Conservation (phyloP, 345 rosid genomes). For the Diplotaxis tenuifolia region DNA sequence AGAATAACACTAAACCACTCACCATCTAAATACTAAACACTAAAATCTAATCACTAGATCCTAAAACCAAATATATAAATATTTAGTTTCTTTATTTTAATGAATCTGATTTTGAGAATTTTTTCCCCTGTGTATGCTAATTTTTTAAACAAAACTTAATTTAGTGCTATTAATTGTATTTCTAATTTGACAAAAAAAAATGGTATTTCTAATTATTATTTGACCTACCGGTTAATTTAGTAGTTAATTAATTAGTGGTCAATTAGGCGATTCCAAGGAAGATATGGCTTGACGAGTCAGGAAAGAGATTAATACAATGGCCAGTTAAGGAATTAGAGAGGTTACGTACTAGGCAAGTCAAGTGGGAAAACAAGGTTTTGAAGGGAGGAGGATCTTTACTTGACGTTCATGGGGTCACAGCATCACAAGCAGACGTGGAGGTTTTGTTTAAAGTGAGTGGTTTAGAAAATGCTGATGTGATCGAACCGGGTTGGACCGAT, state of each 20-base stretch:
- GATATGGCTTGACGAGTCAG: conserved; percentile 46
- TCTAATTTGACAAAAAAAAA: too few relatives aligned
- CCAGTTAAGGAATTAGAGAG: conserved; percentile 56
- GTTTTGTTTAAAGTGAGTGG: conserved; percentile 44
- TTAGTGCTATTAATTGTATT: too few relatives aligned
- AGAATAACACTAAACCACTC: too few relatives aligned
- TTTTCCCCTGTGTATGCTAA: too few relatives aligned
- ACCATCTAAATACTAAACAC: too few relatives aligned
- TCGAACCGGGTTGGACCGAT: conserved; percentile 56
- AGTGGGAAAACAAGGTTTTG: conserved; percentile 29
- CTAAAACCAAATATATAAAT: too few relatives aligned
- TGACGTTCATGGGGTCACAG: conserved; percentile 51
- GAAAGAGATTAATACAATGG: conserved; percentile 65
- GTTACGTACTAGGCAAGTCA: conserved; percentile 36
- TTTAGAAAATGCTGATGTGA: conserved; percentile 49
- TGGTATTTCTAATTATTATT: too few relatives aligned
- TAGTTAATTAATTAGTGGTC: not conserved
- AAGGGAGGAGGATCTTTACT: conserved; percentile 38
- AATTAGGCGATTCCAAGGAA: conserved; percentile 57
- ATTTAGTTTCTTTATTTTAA: too few relatives aligned
- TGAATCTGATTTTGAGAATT: too few relatives aligned
- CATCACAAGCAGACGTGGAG: conserved; percentile 71
- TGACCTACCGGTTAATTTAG: not conserved
- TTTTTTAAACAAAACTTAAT: too few relatives aligned
- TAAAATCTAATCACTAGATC: too few relatives aligned